Evolutionary conservation across 345 rosid species (phyloP), one percentile per base, ranked within the genome.

Genomic region (Eucalyptus urophylla): DNA sequence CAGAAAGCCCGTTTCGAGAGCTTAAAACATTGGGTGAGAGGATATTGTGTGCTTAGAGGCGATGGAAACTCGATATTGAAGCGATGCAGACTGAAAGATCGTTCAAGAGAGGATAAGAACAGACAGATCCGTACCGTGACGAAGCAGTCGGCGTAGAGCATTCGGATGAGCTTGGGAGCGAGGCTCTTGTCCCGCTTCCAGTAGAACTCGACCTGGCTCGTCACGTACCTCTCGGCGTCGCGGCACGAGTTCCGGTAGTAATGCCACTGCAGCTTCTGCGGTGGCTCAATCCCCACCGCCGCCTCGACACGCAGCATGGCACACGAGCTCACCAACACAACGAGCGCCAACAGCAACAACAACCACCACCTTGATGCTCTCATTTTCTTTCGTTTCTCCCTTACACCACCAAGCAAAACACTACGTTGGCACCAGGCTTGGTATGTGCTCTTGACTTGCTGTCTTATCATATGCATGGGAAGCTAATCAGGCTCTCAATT

Each of bases 91-190:
- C 45, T 72, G 6, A 37, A 72, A 72, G 81, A 19, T 72, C 5
- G 25, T 1, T 72, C 45, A 24, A 37, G 2, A 19, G 45, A 72
- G 25, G 45, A 37, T 19, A 37, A 72, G 2, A 72, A 72, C 2
- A 37, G 45, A 6, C 45, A 2, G 33, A 56, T 21, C 87, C 94
- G 5, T 92, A 96, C 98, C 37, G 93, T 88, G 33, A 94, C 93
- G 13, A 96, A 92, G 91, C 98, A 97, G 80, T 97, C 99, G 1
- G 98, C 90, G 92, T 95, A 95, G 85, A 95, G 95, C 91, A 96
- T 91, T 87, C 95, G 93, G 45, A 95, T 94, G 54, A 96, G 95
- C 93, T 96, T 96, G n/a, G 97, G 92, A 4, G 95, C 89, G 69
- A 95, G 90, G 90, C 88, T 92, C 50, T 47, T 92, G 86, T 95